Evolutionary conservation across 1,284 basidiomycete genomes (phyloP), one percentile per base, ranked within the genome.

Genomic region (Austroboletus niveus): DNA sequence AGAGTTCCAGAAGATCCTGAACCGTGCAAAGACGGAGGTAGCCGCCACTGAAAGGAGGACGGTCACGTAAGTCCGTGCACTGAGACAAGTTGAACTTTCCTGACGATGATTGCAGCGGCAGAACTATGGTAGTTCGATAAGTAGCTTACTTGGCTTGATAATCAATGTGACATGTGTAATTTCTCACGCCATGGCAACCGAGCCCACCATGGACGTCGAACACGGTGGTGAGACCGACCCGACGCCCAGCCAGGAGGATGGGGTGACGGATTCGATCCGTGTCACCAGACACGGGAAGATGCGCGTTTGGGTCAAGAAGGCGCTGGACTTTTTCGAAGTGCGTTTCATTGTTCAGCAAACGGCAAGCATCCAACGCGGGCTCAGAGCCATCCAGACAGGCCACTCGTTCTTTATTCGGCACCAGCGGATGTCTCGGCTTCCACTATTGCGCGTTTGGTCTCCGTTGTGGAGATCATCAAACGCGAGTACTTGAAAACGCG

Each of bases 1-100:
- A 14, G 94, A 98, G 72, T 99, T 99, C 78, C 87, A 98, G 73
- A 99, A 99, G 76, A 86, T 99, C 45, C 77, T 99, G 63, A 99
- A 99, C 70, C 78, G 97, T 46, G 96, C 97, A n/a, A 99, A 99
- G 80, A 91, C 91, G 34, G 97, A 99, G 72, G 83, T 84, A 9
- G 87, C 85, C 2, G 79, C 82, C 8, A 82, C 81, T 29, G 94
- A 98, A 69, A 81, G 91, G 65, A 98, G 94, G 81, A 99, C 97
- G 17, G 94, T 90, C 27, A 94, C 77, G 91, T 92, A 64, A 54
- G 85, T 78, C 22, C 32, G 22, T 48, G 48, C 39, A 20, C 48
- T 17, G 22, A 48, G 41, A 46, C 47, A 48, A 39, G 17, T 30
- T 9, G 49, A 4, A 36, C 41, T 47, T 34, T 55, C 29, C 55